A percentile compares a stretch with the other conserved stretches of the same genome.
Evolutionary conservation across 2,329 filamentous ascomycete species (phyloP).

Genomic region (Fusarium paranaense): DNA sequence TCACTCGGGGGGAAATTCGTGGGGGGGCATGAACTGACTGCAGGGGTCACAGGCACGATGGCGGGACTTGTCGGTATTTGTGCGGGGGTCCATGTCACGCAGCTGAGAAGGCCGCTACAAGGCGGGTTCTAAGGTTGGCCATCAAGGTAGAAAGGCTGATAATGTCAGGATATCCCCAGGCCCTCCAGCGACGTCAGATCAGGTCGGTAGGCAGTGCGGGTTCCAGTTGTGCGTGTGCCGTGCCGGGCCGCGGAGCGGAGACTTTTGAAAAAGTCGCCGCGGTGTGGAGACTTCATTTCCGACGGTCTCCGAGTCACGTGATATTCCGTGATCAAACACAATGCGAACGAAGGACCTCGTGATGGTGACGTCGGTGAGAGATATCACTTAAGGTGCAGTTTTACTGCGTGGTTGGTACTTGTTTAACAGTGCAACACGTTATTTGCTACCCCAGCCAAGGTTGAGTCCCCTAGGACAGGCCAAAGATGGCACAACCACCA

Average conservation of each 20-base stretch:
- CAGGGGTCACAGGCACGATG: slow-evolving; percentile 33
- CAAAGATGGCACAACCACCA: not conserved
- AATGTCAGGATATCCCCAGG: not conserved
- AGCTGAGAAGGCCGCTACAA: not conserved
- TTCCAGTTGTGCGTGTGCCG: not conserved
- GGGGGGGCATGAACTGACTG: slow-evolving; percentile 9
- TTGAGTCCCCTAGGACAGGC: not conserved
- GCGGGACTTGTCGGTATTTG: slow-evolving; percentile 31
- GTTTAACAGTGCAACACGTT: not conserved
- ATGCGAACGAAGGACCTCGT: not conserved
- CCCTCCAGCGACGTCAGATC: not conserved
- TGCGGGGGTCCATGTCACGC: slow-evolving; percentile 19
- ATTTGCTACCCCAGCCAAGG: not conserved
- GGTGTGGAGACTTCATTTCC: not conserved
- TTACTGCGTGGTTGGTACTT: not conserved
- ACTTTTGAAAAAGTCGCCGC: not conserved
- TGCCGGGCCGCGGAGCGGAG: not conserved
- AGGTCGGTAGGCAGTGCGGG: not conserved
- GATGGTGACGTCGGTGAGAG: not conserved
- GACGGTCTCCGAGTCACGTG: not conserved
- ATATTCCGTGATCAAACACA: not conserved
- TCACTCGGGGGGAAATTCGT: not conserved
- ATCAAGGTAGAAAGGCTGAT: slow-evolving; percentile 2
- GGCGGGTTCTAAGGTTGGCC: not conserved
- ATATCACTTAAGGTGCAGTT: not conserved